Evolutionary conservation across 2,329 filamentous ascomycete genomes (phyloP).

Genomic region (Hypoxylon sp.): DNA sequence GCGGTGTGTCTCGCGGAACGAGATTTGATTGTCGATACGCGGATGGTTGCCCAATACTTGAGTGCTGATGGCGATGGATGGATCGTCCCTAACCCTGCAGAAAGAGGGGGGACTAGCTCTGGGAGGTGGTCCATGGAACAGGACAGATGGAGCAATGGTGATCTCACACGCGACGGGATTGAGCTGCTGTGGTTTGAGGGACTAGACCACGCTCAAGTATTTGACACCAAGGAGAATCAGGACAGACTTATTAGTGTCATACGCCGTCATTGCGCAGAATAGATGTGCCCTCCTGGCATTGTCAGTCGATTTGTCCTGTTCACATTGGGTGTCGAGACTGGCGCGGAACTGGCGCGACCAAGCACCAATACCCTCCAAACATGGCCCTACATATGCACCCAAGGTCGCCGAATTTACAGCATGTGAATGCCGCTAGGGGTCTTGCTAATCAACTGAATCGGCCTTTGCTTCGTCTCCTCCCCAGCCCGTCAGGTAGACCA

Average conservation of each 20-base stretch:
- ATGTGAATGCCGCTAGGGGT: conserved; percentile 11
- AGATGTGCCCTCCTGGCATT: conserved; percentile 26
- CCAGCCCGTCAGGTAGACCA: conserved; percentile 74
- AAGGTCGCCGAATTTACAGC: conserved; percentile 23
- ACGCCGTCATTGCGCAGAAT: conserved; percentile 46
- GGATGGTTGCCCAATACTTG: conserved; percentile 69
- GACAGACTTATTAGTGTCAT: conserved; percentile 49
- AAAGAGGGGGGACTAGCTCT: conserved; percentile 39
- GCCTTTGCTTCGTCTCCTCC: conserved; percentile 60
- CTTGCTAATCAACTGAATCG: conserved; percentile 41
- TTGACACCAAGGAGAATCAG: conserved; percentile 55
- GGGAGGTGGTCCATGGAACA: conserved; percentile 47
- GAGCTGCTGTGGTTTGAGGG: conserved; percentile 71
- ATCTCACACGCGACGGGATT: conserved; percentile 56
- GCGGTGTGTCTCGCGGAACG: conserved; percentile 70
- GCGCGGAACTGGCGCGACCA: conserved; percentile 12
- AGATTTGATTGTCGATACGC: conserved; percentile 75
- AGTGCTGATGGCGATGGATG: conserved; percentile 54
- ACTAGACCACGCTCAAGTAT: conserved; percentile 74
- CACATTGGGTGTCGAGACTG: conserved; percentile 23
- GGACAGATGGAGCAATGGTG: conserved; percentile 29
- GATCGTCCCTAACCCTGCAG: conserved; percentile 31
- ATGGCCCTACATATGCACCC: conserved; percentile 13
- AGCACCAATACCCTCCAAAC: conserved; percentile 15
- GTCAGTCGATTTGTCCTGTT: conserved; percentile 29